Evolutionary conservation across 345 rosid genomes (phyloP), one percentile per base, ranked within the genome.

Genomic region (Salix purpurea): DNA sequence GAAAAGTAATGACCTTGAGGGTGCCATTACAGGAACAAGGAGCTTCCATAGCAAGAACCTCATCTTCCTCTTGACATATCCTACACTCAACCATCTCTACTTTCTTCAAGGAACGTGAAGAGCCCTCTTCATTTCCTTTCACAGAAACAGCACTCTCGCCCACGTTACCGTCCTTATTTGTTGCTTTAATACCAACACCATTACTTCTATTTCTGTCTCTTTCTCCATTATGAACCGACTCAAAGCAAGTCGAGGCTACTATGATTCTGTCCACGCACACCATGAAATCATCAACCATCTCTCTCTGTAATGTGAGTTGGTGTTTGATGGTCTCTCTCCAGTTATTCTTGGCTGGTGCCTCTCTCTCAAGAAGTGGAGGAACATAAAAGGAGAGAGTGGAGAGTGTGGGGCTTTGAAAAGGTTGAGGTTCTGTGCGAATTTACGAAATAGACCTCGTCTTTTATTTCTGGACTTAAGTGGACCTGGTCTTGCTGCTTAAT

Each of bases 1-100:
- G 21, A 40, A 56, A 77, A 78, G 75, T 9, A 19, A 24, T 70
- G 79, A 90, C 91, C 93, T 90, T 90, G 78, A 90, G 89, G 70
- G 88, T 87, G 79, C 93, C 93, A 77, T 80, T 85, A 32, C 93
- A 90, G 70, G 90, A 87, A 78, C 91, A 90, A 66, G 93, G 93
- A 84, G 87, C 81, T 72, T 90, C 93, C 91, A 88, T 77, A 21
- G 79, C 77, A 39, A 37, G 73, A 2, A 74, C 77, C 6, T 88
- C 82, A 72, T 83, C 91, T 67, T 88, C 93, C 76, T 90, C 93
- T 73, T 90, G 93, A 73, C 93, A 90, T 78, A 90, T 90, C 79
- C 93, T 83, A 64, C 93, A 90, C 84, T 90, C 93, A 75, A 83
- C 86, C 80, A 79, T 73, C 69, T 70, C 77, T 54, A 61, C 69